Base-by-base conservation (phyloP, 495 filamentous ascomycete species). In the Trichocladium antarcticum region DNA sequence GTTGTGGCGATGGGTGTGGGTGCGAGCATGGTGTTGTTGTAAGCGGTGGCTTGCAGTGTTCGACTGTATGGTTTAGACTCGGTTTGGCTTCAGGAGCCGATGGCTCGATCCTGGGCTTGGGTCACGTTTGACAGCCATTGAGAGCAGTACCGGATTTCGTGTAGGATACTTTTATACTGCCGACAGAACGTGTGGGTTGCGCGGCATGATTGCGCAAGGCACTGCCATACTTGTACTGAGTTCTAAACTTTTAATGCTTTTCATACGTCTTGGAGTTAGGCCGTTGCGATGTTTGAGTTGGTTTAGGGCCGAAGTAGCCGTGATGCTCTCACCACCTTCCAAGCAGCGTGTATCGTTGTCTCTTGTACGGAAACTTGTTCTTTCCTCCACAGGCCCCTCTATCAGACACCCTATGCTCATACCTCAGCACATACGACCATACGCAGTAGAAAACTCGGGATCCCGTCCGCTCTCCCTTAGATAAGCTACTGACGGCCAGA, bases 1-100 rank as follows among this genome's bases (percentile, higher is more conserved):
- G 56, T 83, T 34, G 76, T 75, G 28, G 86, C 86, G 21, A 67
- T 80, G 57, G 64, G 78, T 24, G 76, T 82, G 32, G 87, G 85
- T 58, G 76, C 73, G 46, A 79, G 75, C 44, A 89, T 94, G 85
- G 70, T 90, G 47, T 58, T 88, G 56, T 65, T 94, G 65, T 94
- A 83, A 76, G 17, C 15, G 38, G 21, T 27, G n/a, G n/a, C n/a
- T n/a, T n/a, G 24, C 8, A 27, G 8, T 8, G 24, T 4, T 27
- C 4, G 24, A 27, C 4, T 27, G 24, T 27, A 8, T 27, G 24
- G 24, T 27, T 3, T 27, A 19, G 21, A 12, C 14, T 0, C 9
- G 22, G 27, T n/a, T 17, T 16, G 12, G 5, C 12, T 10, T 14
- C 9, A 14, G 5, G n/a, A n/a, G n/a, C n/a, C n/a, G n/a, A n/a